Evolutionary conservation across 106 monocot species (phyloP).

Genomic region (Allium cepa): DNA sequence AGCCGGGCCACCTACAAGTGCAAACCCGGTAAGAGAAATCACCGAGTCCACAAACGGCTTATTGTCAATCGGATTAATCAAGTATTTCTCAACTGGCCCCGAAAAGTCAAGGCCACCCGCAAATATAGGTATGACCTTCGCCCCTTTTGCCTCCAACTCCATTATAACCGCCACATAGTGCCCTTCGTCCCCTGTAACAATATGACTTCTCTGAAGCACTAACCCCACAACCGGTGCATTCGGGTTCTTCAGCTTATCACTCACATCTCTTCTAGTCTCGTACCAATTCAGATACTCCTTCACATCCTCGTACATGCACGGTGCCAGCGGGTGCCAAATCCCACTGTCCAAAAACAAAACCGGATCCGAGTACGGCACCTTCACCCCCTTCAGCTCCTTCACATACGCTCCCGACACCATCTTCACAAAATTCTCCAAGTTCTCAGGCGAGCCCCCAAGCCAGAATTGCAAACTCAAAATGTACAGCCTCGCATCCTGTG

Average conservation of each 20-base stretch:
- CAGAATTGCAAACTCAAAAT: constrained; percentile 80
- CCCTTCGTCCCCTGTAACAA: constrained; percentile 66
- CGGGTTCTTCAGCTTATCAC: constrained; percentile 29
- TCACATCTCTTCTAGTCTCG: constrained; percentile 40
- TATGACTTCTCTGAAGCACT: constrained; percentile 70
- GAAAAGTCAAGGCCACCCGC: constrained; percentile 68
- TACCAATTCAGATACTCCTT: constrained; percentile 85
- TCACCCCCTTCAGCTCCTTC: constrained; percentile 36
- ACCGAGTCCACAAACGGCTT: constrained; percentile 59
- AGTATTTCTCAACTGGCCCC: constrained; percentile 34
- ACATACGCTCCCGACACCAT: constrained; percentile 62
- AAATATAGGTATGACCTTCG: constrained; percentile 64
- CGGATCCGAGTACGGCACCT: constrained; percentile 42
- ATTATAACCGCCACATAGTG: constrained; percentile 72
- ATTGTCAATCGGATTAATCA: constrained; percentile 39
- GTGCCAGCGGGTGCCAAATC: constrained; percentile 69
- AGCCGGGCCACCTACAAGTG: constrained; percentile 67
- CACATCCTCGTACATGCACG: constrained; percentile 55
- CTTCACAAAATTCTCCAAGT: constrained; percentile 63
- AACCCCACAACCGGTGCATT: constrained; percentile 47
- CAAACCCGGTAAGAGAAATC: constrained; percentile 62
- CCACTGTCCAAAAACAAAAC: constrained; percentile 59
- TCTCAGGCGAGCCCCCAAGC: constrained; percentile 71
- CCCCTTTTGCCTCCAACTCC: constrained; percentile 69
- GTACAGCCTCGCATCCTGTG: constrained; percentile 64